These are phyloP conservation scores for Acmispon strigosus DNA, from an alignment of 306 rosid genomes.

Conservation along the genomic window DNA sequence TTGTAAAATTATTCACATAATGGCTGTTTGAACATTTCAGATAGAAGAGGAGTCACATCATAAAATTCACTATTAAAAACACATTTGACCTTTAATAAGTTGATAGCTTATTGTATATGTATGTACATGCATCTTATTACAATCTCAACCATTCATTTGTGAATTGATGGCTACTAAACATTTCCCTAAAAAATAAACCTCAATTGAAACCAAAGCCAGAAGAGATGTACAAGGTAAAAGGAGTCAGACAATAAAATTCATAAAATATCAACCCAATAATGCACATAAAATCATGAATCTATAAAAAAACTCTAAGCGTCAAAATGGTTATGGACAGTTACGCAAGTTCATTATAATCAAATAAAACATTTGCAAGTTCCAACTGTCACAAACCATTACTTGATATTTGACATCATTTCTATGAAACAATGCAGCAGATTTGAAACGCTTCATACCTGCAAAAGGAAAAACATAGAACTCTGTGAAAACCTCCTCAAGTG, in stretches of 20 bases:
- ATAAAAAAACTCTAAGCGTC: conserved; percentile 18
- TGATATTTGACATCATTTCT: conserved; percentile 41
- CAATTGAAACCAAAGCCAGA: neutral
- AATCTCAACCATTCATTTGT: neutral
- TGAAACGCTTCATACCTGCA: conserved; percentile 46
- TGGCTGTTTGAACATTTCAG: too few relatives aligned
- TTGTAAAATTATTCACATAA: too few relatives aligned
- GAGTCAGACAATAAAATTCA: conserved; percentile 10
- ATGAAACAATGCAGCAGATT: conserved; percentile 48
- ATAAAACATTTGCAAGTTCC: conserved; percentile 22
- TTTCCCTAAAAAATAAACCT: neutral
- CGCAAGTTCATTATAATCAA: conserved; percentile 29
- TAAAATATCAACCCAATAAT: conserved; percentile 21
- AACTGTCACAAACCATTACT: conserved; percentile 40
- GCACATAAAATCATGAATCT: conserved; percentile 31
- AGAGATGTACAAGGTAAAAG: neutral
- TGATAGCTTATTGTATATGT: neutral
- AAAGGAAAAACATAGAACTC: neutral
- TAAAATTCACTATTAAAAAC: too few relatives aligned
- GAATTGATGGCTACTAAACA: neutral
- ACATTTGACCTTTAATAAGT: neutral
- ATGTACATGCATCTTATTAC: neutral
- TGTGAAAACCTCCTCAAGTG: conserved; percentile 16
- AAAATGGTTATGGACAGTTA: conserved; percentile 31
- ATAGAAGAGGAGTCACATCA: too few relatives aligned